Evolutionary conservation across 2,329 filamentous ascomycete species (phyloP).

Genomic region (Ceratocystis eucalypticola): DNA sequence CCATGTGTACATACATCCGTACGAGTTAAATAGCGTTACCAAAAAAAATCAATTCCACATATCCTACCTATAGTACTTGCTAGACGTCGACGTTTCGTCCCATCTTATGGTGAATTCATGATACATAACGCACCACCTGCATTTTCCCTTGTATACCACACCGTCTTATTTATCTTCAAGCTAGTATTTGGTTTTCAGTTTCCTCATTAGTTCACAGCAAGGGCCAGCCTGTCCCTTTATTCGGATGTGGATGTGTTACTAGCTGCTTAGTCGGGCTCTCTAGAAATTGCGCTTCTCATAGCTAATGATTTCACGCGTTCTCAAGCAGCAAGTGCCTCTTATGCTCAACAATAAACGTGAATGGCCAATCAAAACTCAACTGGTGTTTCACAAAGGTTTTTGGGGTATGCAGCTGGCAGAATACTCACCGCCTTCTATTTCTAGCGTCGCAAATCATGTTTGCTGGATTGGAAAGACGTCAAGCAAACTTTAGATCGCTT

Average conservation of each 20-base stretch:
- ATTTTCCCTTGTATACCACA: not conserved
- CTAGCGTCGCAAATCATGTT: constrained; percentile 11
- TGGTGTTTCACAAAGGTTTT: constrained; percentile 4
- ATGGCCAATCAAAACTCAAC: not conserved
- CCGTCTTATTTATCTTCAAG: not conserved
- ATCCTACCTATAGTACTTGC: not conserved
- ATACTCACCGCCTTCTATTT: constrained; percentile 13
- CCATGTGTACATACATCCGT: not conserved
- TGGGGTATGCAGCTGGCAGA: not conserved
- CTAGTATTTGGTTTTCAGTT: not conserved
- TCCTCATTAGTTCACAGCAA: not conserved
- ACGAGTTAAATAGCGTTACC: not conserved
- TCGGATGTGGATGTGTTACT: not conserved
- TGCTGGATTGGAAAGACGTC: constrained; percentile 14
- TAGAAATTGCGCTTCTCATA: not conserved
- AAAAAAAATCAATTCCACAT: not conserved
- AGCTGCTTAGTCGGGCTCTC: not conserved
- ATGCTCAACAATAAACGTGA: not conserved
- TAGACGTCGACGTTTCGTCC: not conserved
- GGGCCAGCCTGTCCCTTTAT: not conserved
- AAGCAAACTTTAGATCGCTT: not conserved
- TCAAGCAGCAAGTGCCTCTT: not conserved
- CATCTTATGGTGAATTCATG: not conserved
- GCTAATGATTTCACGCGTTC: not conserved
- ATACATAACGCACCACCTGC: not conserved